Percentiles rank a stretch among this genome's conserved stretches.
These are phyloP conservation scores for Debaryomyces sp. DNA, from an alignment of 1,139 yeast species.

Conservation along the genomic window DNA sequence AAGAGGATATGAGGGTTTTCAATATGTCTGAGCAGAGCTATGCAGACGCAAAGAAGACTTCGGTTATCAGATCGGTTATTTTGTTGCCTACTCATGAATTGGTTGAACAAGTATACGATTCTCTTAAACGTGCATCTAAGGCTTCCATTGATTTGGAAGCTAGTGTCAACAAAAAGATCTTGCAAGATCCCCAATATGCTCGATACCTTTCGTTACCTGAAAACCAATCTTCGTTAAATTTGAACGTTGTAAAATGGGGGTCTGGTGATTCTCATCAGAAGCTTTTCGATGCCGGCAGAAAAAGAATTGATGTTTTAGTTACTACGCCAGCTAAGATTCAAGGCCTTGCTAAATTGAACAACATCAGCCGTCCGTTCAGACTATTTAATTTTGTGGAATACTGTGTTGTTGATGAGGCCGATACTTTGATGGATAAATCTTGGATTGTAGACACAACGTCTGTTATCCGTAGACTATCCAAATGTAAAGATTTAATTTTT, in stretches of 20 bases:
- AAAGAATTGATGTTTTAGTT: conserved; percentile 73
- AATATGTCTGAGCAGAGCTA: conserved; percentile 31
- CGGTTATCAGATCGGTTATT: conserved; percentile 67
- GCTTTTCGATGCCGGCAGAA: conserved; percentile 47
- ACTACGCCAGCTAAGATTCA: conserved; percentile 79
- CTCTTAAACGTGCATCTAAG: conserved; percentile 45
- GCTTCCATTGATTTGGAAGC: conserved; percentile 23
- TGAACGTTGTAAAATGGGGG: conserved; percentile 63
- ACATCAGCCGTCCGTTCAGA: conserved; percentile 50
- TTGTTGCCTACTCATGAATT: conserved; percentile 89
- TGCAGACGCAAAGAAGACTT: conserved; percentile 29
- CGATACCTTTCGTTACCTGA: conserved; percentile 30
- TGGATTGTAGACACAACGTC: conserved; percentile 71
- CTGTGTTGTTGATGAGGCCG: conserved; percentile 93
- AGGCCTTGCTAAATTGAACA: conserved; percentile 47
- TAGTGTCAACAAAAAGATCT: conserved; percentile 17
- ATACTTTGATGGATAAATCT: conserved; percentile 83
- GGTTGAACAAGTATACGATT: conserved; percentile 72
- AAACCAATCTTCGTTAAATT: conserved; percentile 31
- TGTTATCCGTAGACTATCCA: conserved; percentile 54
- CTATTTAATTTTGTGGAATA: conserved; percentile 52
- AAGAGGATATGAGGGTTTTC: conserved; percentile 46
- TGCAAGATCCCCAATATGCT: conserved; percentile 21
- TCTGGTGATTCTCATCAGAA: conserved; percentile 51
- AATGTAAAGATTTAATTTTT: conserved; percentile 65